These are phyloP conservation scores for Polyporus arcularius DNA, from an alignment of 768 basidiomycete species.

Conservation along the genomic window DNA sequence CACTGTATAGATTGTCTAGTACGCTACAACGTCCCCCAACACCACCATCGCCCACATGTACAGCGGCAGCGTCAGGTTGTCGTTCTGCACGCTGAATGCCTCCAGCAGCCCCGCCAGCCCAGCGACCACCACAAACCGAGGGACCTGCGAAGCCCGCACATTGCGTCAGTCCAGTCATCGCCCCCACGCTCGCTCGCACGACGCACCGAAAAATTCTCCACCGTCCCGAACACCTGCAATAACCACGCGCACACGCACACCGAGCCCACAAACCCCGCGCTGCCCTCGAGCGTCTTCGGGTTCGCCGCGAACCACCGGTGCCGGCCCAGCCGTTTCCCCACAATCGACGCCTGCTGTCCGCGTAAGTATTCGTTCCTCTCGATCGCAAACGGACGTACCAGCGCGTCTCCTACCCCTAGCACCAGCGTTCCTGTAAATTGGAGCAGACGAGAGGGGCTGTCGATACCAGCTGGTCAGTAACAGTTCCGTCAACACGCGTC, in stretches of 20 bases:
- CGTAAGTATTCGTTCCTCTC: not conserved
- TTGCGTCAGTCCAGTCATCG: slow-evolving; percentile 5
- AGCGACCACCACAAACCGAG: slow-evolving; percentile 65
- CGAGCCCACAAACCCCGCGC: slow-evolving; percentile 74
- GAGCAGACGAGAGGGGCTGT: slow-evolving; percentile 51
- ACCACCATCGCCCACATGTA: slow-evolving; percentile 92
- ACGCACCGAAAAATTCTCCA: slow-evolving; percentile 73
- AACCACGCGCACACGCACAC: slow-evolving; percentile 69
- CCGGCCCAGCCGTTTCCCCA: slow-evolving; percentile 82
- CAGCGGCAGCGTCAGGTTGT: slow-evolving; percentile 94
- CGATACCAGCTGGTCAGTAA: not conserved
- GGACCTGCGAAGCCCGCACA: slow-evolving; percentile 45
- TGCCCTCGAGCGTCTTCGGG: slow-evolving; percentile 91
- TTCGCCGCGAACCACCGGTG: slow-evolving; percentile 84
- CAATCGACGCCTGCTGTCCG: slow-evolving; percentile 77
- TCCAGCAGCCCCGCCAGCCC: slow-evolving; percentile 76
- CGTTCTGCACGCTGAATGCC: slow-evolving; percentile 93
- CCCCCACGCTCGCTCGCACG: not conserved
- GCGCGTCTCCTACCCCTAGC: slow-evolving; percentile 90
- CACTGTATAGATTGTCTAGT: not conserved
- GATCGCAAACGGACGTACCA: slow-evolving; percentile 50
- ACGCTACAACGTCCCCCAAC: slow-evolving; percentile 45
- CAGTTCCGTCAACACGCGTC: too few relatives aligned
- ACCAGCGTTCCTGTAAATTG: slow-evolving; percentile 85
- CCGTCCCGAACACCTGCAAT: slow-evolving; percentile 68